These are phyloP conservation scores for Talaromyces liani DNA, from an alignment of 495 filamentous ascomycete genomes.

Conservation along the genomic window DNA sequence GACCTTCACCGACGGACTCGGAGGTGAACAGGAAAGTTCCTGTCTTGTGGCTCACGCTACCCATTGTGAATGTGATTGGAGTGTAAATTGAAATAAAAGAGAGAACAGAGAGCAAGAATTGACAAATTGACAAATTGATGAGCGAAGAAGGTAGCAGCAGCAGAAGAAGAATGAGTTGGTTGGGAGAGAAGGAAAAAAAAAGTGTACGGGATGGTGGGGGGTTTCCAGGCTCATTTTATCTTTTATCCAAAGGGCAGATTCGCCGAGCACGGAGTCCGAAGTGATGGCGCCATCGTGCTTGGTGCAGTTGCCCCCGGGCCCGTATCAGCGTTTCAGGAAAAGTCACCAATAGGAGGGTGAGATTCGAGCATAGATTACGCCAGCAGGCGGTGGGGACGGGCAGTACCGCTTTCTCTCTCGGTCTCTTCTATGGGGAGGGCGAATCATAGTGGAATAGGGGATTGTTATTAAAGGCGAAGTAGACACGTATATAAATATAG, in stretches of 20 bases:
- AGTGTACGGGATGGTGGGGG: constrained; percentile 13
- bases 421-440: neutral
- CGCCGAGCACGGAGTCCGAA: constrained; percentile 11
- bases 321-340: neutral
- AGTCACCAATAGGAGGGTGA: neutral
- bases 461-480: neutral
- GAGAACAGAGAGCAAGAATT: constrained; percentile 19
- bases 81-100: constrained; percentile 12
- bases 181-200: constrained; percentile 17
- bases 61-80: constrained; percentile 45
- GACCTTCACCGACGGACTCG: constrained; percentile 96
- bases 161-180: constrained; percentile 16
- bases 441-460: neutral
- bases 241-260: neutral
- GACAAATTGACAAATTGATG: constrained; percentile 9
- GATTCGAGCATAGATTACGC: neutral
- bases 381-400: neutral
- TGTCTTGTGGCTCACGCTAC: constrained; percentile 46
- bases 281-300: constrained; percentile 8
- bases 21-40: constrained; percentile 98
- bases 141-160: constrained; percentile 10
- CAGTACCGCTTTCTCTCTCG: neutral
- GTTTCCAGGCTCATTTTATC: constrained; percentile 3
- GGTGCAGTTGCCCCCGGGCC: neutral
- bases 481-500: neutral